Conservation (phyloP, 1,284 basidiomycete species). For the Malassezia restricta region DNA sequence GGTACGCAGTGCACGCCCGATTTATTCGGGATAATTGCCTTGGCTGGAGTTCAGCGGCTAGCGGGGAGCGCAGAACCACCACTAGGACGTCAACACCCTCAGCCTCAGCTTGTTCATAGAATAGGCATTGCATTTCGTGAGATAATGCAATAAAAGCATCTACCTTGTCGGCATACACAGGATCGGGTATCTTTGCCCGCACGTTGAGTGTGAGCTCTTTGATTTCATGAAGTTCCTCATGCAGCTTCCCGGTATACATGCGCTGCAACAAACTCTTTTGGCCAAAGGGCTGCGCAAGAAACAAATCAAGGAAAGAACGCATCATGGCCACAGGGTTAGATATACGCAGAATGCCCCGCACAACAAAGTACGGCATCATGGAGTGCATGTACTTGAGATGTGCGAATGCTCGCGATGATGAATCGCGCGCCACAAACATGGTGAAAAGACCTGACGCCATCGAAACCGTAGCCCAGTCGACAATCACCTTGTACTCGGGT, state of each 20-base stretch:
- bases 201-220: conserved; percentile 76
- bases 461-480: conserved; percentile 85
- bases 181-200: conserved; percentile 75
- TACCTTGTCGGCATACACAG: conserved; percentile 74
- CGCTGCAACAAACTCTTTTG: conserved; percentile 65
- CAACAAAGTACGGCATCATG: conserved; percentile 93
- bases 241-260: conserved; percentile 84
- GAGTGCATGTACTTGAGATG: conserved; percentile 85
- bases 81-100: conserved; percentile 71
- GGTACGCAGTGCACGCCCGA: conserved; percentile 35
- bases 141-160: conserved; percentile 73
- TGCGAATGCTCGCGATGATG: conserved; percentile 75
- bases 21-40: conserved; percentile 37
- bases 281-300: conserved; percentile 94
- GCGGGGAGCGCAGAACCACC: conserved; percentile 67
- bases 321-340: conserved; percentile 97
- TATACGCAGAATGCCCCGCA: conserved; percentile 79
- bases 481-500: conserved; percentile 68
- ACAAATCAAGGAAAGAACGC: conserved; percentile 76
- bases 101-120: conserved; percentile 47
- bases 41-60: conserved; percentile 53
- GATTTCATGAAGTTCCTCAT: conserved; percentile 73
- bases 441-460: conserved; percentile 89
- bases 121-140: conserved; percentile 64
- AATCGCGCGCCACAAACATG: conserved; percentile 81